A percentile compares a stretch with the other conserved stretches of the same genome.
These are phyloP conservation scores for Xanthoconium separans DNA, from an alignment of 1,284 basidiomycete genomes.

Conservation along the genomic window DNA sequence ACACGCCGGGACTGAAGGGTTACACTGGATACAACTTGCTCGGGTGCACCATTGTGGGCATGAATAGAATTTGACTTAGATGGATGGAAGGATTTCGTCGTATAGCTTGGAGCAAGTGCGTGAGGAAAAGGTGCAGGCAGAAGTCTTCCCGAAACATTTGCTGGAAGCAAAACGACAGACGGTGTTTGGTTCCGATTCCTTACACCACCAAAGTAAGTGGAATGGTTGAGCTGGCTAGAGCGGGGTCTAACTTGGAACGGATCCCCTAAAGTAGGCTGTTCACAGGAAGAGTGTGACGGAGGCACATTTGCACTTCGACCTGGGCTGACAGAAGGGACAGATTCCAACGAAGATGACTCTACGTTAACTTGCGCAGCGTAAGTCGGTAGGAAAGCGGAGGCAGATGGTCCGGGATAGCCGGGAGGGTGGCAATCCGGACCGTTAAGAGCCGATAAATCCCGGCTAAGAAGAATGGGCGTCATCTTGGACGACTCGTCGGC, in stretches of 20 bases:
- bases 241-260: conserved; percentile 57
- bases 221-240: conserved; percentile 53
- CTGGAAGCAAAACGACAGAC: conserved; percentile 27
- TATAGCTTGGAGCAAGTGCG: conserved; percentile 15
- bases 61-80: conserved; percentile 20
- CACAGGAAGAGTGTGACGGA: conserved; percentile 2
- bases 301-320: conserved; percentile 16
- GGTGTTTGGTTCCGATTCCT: conserved; percentile 49
- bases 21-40: conserved; percentile 10
- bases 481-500: conserved; percentile 68
- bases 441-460: conserved; percentile 25
- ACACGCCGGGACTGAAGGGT: conserved; percentile 5
- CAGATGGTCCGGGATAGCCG: conserved; percentile 14
- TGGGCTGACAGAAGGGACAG: conserved; percentile 4
- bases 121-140: conserved; percentile 13
- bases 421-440: conserved; percentile 1
- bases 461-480: conserved; percentile 46
- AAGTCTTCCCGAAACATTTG: conserved; percentile 14
- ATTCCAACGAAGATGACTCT: conserved; percentile 12
- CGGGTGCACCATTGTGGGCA: conserved; percentile 15
- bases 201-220: conserved; percentile 28
- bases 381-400: conserved; percentile 21
- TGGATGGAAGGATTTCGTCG: conserved; percentile 13
- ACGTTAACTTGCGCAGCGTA: conserved; percentile 6
- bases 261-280: conserved; percentile 31